These are phyloP conservation scores for Boletus sp. DNA, from an alignment of 768 basidiomycete species.

Conservation along the genomic window DNA sequence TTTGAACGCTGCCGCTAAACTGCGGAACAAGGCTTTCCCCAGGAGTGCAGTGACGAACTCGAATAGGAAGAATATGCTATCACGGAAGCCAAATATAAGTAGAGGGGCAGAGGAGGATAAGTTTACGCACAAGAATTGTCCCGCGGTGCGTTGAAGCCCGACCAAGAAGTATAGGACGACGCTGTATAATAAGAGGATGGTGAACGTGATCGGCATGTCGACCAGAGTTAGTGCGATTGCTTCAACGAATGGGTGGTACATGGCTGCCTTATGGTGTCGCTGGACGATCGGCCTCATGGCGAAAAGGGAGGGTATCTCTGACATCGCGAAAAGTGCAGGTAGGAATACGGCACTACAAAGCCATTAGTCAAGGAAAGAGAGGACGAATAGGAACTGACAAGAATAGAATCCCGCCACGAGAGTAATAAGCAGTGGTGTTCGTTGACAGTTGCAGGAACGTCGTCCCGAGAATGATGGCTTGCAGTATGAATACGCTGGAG, in stretches of 20 bases:
- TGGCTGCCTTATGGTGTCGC: slow-evolving; percentile 43
- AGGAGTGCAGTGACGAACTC: slow-evolving; percentile 56
- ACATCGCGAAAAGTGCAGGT: slow-evolving; percentile 55
- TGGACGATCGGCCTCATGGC: slow-evolving; percentile 44
- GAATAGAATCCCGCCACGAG: slow-evolving; percentile 82
- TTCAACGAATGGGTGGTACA: slow-evolving; percentile 53
- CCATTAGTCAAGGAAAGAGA: not conserved
- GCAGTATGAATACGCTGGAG: slow-evolving; percentile 39
- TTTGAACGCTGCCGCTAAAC: slow-evolving; percentile 57
- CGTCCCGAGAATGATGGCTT: slow-evolving; percentile 36
- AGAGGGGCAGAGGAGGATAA: slow-evolving; percentile 3
- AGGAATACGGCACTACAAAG: slow-evolving; percentile 52
- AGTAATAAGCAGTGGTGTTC: slow-evolving; percentile 37
- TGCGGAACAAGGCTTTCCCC: slow-evolving; percentile 78
- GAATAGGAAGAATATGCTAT: slow-evolving; percentile 58
- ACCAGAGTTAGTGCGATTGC: slow-evolving; percentile 46
- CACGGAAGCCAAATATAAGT: not conserved
- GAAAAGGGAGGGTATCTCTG: slow-evolving; percentile 54
- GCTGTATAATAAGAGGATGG: slow-evolving; percentile 34
- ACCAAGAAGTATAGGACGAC: slow-evolving; percentile 61
- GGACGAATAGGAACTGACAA: slow-evolving; percentile 45
- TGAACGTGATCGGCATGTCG: slow-evolving; percentile 44
- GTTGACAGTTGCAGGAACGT: slow-evolving; percentile 45
- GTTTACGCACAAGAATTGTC: slow-evolving; percentile 63
- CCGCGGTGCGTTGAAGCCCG: slow-evolving; percentile 50